Evolutionary conservation across 495 filamentous ascomycete species (phyloP).

Genomic region (Annulohypoxylon maeteangense): DNA sequence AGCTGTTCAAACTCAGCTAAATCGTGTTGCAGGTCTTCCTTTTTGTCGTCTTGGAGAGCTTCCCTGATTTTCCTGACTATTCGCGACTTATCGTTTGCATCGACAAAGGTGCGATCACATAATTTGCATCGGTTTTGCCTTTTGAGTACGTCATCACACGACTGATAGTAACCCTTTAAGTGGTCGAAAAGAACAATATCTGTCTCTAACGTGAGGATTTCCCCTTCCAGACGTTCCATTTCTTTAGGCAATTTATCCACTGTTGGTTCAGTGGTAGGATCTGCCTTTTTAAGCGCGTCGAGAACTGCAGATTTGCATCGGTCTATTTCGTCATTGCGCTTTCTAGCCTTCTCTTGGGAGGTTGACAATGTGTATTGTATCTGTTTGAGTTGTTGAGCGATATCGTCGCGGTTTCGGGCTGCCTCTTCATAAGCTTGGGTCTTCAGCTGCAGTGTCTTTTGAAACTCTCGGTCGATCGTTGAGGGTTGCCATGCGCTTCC

Average conservation of each 20-base stretch:
- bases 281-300: constrained; percentile 52
- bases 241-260: constrained; percentile 56
- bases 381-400: constrained; percentile 78
- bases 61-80: constrained; percentile 71
- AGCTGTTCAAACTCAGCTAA: constrained; percentile 63
- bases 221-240: constrained; percentile 62
- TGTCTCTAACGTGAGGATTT: constrained; percentile 68
- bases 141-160: constrained; percentile 67
- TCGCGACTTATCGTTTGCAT: constrained; percentile 61
- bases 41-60: constrained; percentile 64
- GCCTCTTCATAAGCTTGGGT: constrained; percentile 64
- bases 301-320: constrained; percentile 63
- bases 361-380: constrained; percentile 80
- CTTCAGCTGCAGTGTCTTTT: constrained; percentile 68
- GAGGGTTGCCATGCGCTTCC: constrained; percentile 72
- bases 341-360: constrained; percentile 66
- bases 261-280: constrained; percentile 42
- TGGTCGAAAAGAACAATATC: constrained; percentile 71
- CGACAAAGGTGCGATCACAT: constrained; percentile 72
- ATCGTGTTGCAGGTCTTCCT: constrained; percentile 64
- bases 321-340: constrained; percentile 71
- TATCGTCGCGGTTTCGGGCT: constrained; percentile 73
- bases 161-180: constrained; percentile 70
- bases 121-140: constrained; percentile 74
- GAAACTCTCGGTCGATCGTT: constrained; percentile 77